Evolutionary conservation across 2,329 filamentous ascomycete genomes (phyloP).

Genomic region (Ambrosiella xylebori): DNA sequence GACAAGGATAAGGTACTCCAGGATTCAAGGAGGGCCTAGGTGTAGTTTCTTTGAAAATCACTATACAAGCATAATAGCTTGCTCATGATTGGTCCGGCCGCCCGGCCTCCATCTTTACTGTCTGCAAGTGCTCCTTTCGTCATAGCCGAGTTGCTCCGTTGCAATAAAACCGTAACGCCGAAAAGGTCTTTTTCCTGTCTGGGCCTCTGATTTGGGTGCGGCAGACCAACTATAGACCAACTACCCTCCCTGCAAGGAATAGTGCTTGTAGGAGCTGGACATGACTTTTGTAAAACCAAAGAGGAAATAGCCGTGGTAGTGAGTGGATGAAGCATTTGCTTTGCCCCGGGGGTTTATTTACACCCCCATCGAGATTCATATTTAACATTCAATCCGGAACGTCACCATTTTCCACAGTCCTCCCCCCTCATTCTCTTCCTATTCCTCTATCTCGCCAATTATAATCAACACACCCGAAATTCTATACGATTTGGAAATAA

Average conservation of each 20-base stretch:
- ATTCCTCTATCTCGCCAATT: constrained; percentile 1
- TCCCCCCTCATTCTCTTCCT: neutral
- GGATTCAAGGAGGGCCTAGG: constrained; percentile 6
- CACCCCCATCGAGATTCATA: constrained; percentile 1
- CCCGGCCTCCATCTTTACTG: constrained; percentile 10
- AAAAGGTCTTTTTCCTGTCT: constrained; percentile 10
- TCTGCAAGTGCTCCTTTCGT: constrained; percentile 12
- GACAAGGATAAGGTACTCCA: neutral
- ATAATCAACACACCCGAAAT: constrained; percentile 4
- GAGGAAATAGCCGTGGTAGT: constrained; percentile 1
- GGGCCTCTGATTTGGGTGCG: neutral
- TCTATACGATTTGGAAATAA: constrained; percentile 3
- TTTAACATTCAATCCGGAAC: neutral
- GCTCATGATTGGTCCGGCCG: constrained; percentile 12
- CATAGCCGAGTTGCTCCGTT: constrained; percentile 14
- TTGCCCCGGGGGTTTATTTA: neutral
- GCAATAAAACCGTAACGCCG: constrained; percentile 13
- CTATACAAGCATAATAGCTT: constrained; percentile 10
- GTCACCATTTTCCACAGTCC: neutral
- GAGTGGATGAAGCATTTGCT: neutral
- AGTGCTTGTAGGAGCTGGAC: no score
- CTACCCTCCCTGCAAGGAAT: neutral
- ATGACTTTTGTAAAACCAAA: neutral
- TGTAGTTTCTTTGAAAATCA: constrained; percentile 1
- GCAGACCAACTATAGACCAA: constrained; percentile 1